Conservation (phyloP, 257 asterid species). For the Ehretia macrophylla region DNA sequence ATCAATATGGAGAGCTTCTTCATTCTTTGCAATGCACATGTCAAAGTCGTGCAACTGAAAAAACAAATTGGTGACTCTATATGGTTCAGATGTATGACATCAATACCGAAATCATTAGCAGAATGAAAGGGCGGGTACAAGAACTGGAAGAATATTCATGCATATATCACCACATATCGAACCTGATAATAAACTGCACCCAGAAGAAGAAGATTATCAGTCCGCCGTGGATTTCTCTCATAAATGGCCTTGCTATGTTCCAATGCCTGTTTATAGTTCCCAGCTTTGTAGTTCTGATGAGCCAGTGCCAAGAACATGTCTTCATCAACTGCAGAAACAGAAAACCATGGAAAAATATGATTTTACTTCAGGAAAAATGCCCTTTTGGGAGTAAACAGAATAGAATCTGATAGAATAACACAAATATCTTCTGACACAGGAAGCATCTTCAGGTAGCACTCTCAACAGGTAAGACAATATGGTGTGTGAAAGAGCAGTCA, state of each 20-base stretch:
- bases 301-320: slow-evolving; percentile 77
- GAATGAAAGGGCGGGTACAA: not conserved
- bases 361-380: not conserved
- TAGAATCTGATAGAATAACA: not conserved
- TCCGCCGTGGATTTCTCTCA: slow-evolving; percentile 78
- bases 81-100: slow-evolving; percentile 15
- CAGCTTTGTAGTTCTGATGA: slow-evolving; percentile 86
- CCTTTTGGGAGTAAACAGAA: not conserved
- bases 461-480: too few species aligned
- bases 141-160: not conserved
- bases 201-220: slow-evolving; percentile 91
- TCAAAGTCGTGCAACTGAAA: slow-evolving; percentile 87
- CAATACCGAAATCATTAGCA: slow-evolving; percentile 1
- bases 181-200: slow-evolving; percentile 98
- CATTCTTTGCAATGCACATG: slow-evolving; percentile 81
- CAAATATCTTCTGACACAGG: not conserved
- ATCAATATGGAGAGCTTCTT: slow-evolving; percentile 85
- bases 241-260: slow-evolving; percentile 87
- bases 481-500: too few species aligned
- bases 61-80: slow-evolving; percentile 14
- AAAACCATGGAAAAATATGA: not conserved
- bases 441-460: too few species aligned
- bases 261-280: slow-evolving; percentile 81
- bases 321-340: slow-evolving; percentile 65
- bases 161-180: slow-evolving; percentile 10